A percentile compares a stretch with the other conserved stretches of the same genome.
Evolutionary conservation across 2,329 filamentous ascomycete species (phyloP).

Genomic region (Cladosporium sp.): DNA sequence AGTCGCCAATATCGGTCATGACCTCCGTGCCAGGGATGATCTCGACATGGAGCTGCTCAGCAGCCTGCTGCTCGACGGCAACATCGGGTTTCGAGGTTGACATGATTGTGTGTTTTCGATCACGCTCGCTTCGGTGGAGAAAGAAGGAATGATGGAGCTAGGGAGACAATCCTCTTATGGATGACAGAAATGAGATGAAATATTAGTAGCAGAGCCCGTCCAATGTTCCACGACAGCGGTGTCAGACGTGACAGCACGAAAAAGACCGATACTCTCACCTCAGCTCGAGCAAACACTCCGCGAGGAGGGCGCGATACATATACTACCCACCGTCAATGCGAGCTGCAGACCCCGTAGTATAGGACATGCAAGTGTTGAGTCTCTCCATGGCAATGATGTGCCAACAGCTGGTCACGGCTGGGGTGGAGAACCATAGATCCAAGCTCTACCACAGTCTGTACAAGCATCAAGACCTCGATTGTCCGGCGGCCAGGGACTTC

Average conservation of each 20-base stretch:
- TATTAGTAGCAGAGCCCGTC: neutral
- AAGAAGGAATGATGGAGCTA: neutral
- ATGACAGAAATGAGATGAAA: neutral
- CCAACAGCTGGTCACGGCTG: neutral
- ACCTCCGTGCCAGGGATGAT: slow-evolving; percentile 29
- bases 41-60: slow-evolving; percentile 24
- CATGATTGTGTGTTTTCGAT: neutral
- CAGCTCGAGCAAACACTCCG: neutral
- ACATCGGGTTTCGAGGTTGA: neutral
- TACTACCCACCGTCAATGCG: neutral
- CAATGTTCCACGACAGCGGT: neutral
- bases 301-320: neutral
- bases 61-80: slow-evolving; percentile 14
- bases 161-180: neutral
- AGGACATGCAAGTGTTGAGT: neutral
- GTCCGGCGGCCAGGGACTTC: neutral
- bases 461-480: neutral
- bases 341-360: no score
- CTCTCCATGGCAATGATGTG: slow-evolving; percentile 1
- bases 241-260: neutral
- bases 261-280: slow-evolving; percentile 6
- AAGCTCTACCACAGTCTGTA: neutral
- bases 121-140: neutral
- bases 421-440: neutral
- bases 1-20: slow-evolving; percentile 26